Base-by-base conservation (phyloP, 2,329 filamentous ascomycete species). In the Neonectria coccinea region DNA sequence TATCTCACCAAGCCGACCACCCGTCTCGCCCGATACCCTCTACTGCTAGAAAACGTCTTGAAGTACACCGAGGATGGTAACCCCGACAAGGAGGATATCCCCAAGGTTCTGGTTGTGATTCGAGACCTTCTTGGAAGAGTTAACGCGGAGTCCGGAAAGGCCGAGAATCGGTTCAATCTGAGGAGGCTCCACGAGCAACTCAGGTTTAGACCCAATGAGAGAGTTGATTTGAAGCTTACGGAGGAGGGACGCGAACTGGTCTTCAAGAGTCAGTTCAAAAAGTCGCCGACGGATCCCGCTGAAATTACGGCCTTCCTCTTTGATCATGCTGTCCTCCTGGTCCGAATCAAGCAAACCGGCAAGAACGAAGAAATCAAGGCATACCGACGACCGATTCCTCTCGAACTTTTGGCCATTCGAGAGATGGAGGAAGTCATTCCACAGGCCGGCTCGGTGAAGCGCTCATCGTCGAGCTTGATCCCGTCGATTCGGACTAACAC, bases 1-100 rank as follows among this genome's bases (percentile, higher is more conserved):
- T 99, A 99, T 76, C 84, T 99, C 56, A 99, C 96, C 9, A 99
- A 99, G 79, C 96, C 96, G 1, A 99, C 96, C 2, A 99, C 96
- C 18, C 89, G 96, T 82, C 83, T 99, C 74, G 96, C 96, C 45
- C 89, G 96, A 79, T 99, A 99, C 78, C 96, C 96, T 4, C 83
- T 99, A 41, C 84, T 99, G 12, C 84, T 99, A 16, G 96, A 98
- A 72, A 94, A 94, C 69, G 93, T 98, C 41, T 81, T 94, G 68
- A 99, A 98, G 77, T 92, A 95, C 76, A 97, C 95, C 0, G 91
- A 94, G 52, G 92, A 95, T 57, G 94, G 90, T 61, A 97, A 92
- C 70, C 90, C 93, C 1, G 96, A 99, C 77, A 95, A 92, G 80
- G 89, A 93, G 70, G 94, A 98, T 75, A 92, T 99, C 67, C 96